Conservation (phyloP, 331 rosid genomes). For the Malus hybrid region DNA sequence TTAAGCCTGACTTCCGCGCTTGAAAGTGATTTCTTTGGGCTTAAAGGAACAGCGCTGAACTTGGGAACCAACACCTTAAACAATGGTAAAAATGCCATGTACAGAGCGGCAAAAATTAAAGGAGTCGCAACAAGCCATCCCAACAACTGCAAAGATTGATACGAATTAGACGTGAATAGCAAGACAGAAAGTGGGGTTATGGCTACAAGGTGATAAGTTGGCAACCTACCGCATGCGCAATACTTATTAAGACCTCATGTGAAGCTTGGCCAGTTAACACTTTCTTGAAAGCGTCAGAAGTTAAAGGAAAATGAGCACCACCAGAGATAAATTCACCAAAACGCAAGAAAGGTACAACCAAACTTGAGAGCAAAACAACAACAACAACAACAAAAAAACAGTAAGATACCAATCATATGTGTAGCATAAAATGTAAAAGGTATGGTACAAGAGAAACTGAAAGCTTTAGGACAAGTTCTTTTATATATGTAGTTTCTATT, state of each 20-base stretch:
- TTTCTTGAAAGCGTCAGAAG: slow-evolving; percentile 79
- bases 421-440: neutral
- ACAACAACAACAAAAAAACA: neutral
- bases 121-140: slow-evolving; percentile 89
- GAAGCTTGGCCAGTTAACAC: slow-evolving; percentile 81
- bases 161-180: neutral
- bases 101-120: slow-evolving; percentile 46
- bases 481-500: neutral
- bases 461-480: neutral
- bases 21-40: slow-evolving; percentile 50
- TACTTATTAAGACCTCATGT: slow-evolving; percentile 50
- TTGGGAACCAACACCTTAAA: slow-evolving; percentile 69
- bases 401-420: neutral
- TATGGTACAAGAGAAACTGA: neutral
- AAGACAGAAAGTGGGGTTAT: neutral
- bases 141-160: slow-evolving; percentile 53
- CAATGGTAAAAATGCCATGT: slow-evolving; percentile 51
- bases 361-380: slow-evolving; percentile 33
- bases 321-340: slow-evolving; percentile 73
- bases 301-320: slow-evolving; percentile 77
- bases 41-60: slow-evolving; percentile 47
- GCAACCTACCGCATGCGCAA: slow-evolving; percentile 68
- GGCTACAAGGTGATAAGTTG: slow-evolving; percentile 7
- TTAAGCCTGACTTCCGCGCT: slow-evolving; percentile 50
- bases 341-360: slow-evolving; percentile 87